phyloP scores from a whole-genome alignment of 345 rosid genomes.

The Abelmoschus esculentus region DNA sequence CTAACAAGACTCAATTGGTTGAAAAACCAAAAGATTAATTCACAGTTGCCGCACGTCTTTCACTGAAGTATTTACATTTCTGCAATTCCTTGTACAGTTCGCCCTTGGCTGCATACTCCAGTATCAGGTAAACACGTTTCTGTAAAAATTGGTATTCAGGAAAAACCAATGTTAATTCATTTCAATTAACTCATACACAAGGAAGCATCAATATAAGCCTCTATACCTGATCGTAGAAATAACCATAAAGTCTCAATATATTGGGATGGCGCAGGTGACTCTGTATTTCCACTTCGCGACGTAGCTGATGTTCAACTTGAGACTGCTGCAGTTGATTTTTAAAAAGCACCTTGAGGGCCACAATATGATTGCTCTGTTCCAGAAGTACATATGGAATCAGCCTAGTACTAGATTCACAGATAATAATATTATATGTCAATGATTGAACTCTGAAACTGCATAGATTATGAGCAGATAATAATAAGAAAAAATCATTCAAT shows the following conservation, averaged over 20 bases:
- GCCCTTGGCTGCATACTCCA: conserved; percentile 87
- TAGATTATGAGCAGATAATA: background rate
- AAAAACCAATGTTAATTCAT: background rate
- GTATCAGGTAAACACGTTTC: conserved; percentile 78
- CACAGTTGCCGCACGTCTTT: conserved; percentile 88
- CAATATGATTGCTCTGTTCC: conserved; percentile 83
- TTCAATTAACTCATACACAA: background rate
- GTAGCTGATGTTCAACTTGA: conserved; percentile 93
- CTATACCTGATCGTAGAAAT: conserved; percentile 87
- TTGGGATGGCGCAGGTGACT: conserved; percentile 93
- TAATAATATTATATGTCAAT: background rate
- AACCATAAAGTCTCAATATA: conserved; percentile 83
- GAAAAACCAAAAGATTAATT: conserved; percentile 18
- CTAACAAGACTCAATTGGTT: background rate
- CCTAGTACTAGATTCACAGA: background rate
- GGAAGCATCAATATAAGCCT: background rate
- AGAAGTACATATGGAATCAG: background rate
- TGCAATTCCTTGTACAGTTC: conserved; percentile 89
- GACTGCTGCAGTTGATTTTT: conserved; percentile 94
- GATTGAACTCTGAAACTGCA: background rate
- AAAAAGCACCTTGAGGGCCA: conserved; percentile 88
- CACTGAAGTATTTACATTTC: conserved; percentile 82
- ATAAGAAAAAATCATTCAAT: background rate
- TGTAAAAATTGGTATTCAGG: conserved; percentile 23
- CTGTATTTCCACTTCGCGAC: conserved; percentile 95